phyloP scores from a whole-genome alignment of 306 rosid genomes.

The Myrica gale region DNA sequence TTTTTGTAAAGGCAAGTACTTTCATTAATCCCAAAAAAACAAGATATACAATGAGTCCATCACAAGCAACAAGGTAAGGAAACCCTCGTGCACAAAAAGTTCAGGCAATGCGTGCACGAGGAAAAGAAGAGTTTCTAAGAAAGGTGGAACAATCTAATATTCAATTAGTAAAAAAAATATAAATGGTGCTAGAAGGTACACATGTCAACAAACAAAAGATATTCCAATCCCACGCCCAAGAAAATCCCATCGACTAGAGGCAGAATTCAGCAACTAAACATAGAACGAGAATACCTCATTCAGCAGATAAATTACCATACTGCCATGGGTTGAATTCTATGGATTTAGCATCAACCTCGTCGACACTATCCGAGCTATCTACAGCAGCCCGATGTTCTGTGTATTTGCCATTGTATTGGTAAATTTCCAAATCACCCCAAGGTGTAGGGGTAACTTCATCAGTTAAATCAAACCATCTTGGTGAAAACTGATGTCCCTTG shows the following conservation, averaged over 20 bases:
- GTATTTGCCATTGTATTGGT: constrained; percentile 71
- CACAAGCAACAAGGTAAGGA: too few relatives aligned
- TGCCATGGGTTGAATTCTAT: constrained; percentile 87
- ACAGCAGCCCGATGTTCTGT: constrained; percentile 51
- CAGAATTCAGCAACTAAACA: constrained; percentile 27
- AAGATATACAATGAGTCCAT: too few relatives aligned
- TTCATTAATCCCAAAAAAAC: too few relatives aligned
- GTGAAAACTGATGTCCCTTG: constrained; percentile 48
- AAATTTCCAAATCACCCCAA: constrained; percentile 93
- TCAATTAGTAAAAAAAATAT: constrained; percentile 21
- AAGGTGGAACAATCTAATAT: constrained; percentile 10
- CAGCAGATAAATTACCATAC: constrained; percentile 52
- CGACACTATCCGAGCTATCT: constrained; percentile 44
- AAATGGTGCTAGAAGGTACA: constrained; percentile 26
- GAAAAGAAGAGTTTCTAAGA: not conserved
- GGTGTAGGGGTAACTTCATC: constrained; percentile 80
- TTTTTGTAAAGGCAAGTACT: too few relatives aligned
- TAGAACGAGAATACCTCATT: constrained; percentile 36
- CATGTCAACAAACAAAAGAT: constrained; percentile 31
- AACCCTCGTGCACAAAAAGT: too few relatives aligned
- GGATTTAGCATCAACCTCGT: constrained; percentile 44
- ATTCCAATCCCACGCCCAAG: constrained; percentile 28
- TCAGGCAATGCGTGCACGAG: not conserved
- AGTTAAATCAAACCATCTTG: constrained; percentile 85
- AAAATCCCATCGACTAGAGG: constrained; percentile 27